Percentiles rank a stretch among this genome's conserved stretches.
Conservation (phyloP, 2,329 filamentous ascomycete species). For the Anisogramma anomala region DNA sequence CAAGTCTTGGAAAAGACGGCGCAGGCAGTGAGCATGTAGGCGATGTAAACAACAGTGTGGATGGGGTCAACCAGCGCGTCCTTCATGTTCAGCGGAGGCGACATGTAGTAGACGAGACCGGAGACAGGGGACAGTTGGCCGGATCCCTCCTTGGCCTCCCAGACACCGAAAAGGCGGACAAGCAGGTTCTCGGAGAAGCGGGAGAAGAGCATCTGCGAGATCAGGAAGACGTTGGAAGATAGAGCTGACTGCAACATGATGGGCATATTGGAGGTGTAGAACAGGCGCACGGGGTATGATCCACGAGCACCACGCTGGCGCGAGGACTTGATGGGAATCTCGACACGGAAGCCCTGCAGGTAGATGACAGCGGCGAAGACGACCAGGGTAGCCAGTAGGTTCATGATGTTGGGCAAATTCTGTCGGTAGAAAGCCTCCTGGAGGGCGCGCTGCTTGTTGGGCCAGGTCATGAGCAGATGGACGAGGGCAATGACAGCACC, state of each 20-base stretch:
- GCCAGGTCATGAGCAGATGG: conserved; percentile 96
- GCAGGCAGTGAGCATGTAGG: conserved; percentile 96
- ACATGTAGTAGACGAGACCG: conserved; percentile 99
- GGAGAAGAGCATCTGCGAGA: conserved; percentile 98
- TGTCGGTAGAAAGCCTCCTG: conserved; percentile 98
- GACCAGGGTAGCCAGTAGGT: conserved; percentile 80
- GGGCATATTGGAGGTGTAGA: conserved; percentile 99
- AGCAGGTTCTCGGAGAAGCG: conserved; percentile 98
- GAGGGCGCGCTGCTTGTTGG: conserved; percentile 97
- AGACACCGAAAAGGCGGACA: conserved; percentile 92
- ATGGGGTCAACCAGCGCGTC: conserved; percentile 94
- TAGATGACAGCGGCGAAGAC: conserved; percentile 99
- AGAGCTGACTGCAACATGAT: conserved; percentile 99
- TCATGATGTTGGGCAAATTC: conserved; percentile 99
- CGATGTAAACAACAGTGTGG: conserved; percentile 89
- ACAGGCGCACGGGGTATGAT: conserved; percentile 95
- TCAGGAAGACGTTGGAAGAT: conserved; percentile 97
- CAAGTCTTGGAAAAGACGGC: conserved; percentile 97
- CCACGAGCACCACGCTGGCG: conserved; percentile 97
- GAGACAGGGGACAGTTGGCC: conserved; percentile 89
- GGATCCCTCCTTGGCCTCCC: conserved; percentile 94
- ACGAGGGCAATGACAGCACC: conserved; percentile 96
- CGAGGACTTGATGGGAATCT: conserved; percentile 98
- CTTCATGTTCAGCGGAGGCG: conserved; percentile 91
- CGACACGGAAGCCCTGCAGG: conserved; percentile 97